Percentiles rank a stretch among this genome's conserved stretches.
These are phyloP conservation scores for Podospora sp. DNA, from an alignment of 495 filamentous ascomycete genomes.

Conservation along the genomic window DNA sequence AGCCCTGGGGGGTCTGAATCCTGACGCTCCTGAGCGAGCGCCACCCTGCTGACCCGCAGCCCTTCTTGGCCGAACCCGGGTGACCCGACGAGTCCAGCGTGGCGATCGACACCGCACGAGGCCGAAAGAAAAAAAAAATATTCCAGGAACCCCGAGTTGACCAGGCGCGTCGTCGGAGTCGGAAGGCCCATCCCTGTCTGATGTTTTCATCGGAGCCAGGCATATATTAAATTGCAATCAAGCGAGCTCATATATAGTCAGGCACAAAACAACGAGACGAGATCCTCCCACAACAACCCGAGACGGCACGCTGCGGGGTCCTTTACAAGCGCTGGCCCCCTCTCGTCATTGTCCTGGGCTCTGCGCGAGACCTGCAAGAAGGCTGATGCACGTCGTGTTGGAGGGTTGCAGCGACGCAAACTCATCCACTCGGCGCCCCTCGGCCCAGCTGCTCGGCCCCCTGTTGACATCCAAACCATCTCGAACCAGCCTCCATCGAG, in stretches of 20 bases:
- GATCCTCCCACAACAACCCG: background rate
- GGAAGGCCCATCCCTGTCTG: constrained; percentile 1
- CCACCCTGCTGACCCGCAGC: background rate
- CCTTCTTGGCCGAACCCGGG: background rate
- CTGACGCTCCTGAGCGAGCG: too few relatives aligned
- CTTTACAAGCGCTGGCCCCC: constrained; percentile 14
- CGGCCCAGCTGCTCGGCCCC: background rate
- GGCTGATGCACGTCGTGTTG: background rate
- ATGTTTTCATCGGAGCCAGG: constrained; percentile 1
- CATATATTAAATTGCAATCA: constrained; percentile 16
- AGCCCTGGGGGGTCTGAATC: too few relatives aligned
- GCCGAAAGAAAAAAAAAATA: constrained; percentile 13
- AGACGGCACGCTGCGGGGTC: constrained; percentile 10
- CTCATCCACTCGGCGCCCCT: constrained; percentile 1
- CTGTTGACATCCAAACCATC: background rate
- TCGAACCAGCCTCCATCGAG: constrained; percentile 3
- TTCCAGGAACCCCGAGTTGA: background rate
- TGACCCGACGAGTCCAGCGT: constrained; percentile 7
- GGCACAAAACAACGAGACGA: constrained; percentile 14
- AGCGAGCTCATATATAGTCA: constrained; percentile 9
- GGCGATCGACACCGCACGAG: constrained; percentile 13
- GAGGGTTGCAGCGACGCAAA: constrained; percentile 14
- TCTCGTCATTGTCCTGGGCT: constrained; percentile 5
- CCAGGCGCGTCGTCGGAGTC: background rate
- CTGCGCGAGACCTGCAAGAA: background rate